phyloP scores from a whole-genome alignment of 2,329 filamentous ascomycete genomes.

The Pezicula radicicola region DNA sequence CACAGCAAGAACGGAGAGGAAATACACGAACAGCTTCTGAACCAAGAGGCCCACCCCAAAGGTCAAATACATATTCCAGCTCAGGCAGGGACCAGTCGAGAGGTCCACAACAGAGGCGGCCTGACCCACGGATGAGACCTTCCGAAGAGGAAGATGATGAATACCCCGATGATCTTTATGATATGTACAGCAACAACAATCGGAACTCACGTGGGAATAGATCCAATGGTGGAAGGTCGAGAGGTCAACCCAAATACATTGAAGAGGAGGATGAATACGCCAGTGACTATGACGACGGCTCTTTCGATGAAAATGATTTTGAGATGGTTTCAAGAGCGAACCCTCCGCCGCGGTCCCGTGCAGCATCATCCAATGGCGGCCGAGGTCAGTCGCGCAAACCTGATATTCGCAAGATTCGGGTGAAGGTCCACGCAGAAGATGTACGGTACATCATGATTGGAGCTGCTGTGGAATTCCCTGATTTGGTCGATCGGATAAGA shows the following conservation, averaged over 20 bases:
- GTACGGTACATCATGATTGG: conserved; percentile 90
- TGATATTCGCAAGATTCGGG: conserved; percentile 74
- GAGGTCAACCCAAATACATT: conserved; percentile 59
- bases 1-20: conserved; percentile 33
- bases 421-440: conserved; percentile 91
- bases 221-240: conserved; percentile 34
- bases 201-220: conserved; percentile 35
- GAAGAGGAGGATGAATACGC: conserved; percentile 78
- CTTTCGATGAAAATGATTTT: conserved; percentile 74
- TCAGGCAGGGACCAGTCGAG: conserved; percentile 18
- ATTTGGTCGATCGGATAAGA: conserved; percentile 75
- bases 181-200: conserved; percentile 57
- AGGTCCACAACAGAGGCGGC: conserved; percentile 23
- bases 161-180: conserved; percentile 59
- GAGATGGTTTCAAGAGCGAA: conserved; percentile 68
- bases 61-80: conserved; percentile 23
- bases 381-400: conserved; percentile 57
- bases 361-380: conserved; percentile 28
- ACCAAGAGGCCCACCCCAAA: conserved; percentile 38
- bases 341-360: conserved; percentile 37
- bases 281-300: conserved; percentile 68
- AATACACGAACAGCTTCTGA: conserved; percentile 49
- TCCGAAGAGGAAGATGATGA: conserved; percentile 44
- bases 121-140: conserved; percentile 19
- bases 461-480: conserved; percentile 67